phyloP scores from a whole-genome alignment of 306 rosid genomes.

The Vicia sativa region DNA sequence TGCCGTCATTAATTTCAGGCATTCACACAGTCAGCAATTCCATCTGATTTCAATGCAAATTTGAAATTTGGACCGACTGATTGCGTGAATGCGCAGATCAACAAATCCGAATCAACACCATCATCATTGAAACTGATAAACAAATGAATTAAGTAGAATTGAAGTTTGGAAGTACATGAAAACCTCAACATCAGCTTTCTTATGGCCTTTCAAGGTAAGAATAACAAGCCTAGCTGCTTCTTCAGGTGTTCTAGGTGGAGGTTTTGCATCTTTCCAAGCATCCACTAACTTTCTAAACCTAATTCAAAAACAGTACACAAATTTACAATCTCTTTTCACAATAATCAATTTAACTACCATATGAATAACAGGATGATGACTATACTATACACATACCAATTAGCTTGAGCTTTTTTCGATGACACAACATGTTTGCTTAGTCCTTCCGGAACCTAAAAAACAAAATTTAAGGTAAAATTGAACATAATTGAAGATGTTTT shows the following conservation, averaged over 20 bases:
- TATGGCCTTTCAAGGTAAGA: conserved; percentile 68
- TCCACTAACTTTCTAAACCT: conserved; percentile 87
- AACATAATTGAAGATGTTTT: background rate
- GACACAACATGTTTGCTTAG: conserved; percentile 75
- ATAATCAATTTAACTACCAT: background rate
- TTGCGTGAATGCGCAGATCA: background rate
- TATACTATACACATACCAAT: conserved; percentile 53
- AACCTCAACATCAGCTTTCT: conserved; percentile 88
- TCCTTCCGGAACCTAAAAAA: conserved; percentile 77
- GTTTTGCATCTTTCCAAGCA: conserved; percentile 74
- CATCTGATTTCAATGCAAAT: background rate
- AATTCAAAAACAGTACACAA: conserved; percentile 27
- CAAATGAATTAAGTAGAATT: background rate
- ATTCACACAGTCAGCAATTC: background rate
- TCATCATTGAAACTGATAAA: background rate
- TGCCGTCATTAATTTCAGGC: background rate
- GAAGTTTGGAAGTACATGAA: conserved; percentile 29
- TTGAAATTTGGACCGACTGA: background rate
- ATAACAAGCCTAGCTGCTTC: conserved; percentile 77
- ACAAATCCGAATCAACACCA: background rate
- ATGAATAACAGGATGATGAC: background rate
- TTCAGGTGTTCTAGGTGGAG: conserved; percentile 80
- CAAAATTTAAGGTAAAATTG: background rate
- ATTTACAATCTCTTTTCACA: background rate
- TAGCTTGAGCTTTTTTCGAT: conserved; percentile 89